Conservation (phyloP, 2,329 filamentous ascomycete species). For the Aureobasidium pullulans region DNA sequence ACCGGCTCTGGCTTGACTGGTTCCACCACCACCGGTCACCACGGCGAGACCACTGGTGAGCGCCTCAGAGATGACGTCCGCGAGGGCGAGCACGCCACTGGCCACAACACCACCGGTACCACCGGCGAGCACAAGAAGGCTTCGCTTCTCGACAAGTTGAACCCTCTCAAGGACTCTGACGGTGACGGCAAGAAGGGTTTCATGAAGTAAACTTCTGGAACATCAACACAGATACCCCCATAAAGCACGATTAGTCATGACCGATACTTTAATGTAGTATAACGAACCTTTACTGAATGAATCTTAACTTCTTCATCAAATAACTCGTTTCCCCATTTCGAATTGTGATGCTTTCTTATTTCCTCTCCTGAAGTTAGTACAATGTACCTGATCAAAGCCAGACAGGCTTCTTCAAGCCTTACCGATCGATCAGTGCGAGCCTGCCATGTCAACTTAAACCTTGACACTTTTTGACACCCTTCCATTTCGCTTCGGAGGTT, state of each 20-base stretch:
- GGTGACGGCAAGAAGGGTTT: constrained; percentile 50
- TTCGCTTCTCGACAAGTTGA: constrained; percentile 45
- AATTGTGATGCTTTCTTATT: too few relatives aligned
- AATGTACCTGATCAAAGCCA: too few relatives aligned
- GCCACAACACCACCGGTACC: constrained; percentile 9
- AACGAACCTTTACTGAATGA: constrained; percentile 10
- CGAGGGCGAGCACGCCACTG: background rate
- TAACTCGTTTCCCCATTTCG: background rate
- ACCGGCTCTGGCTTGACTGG: background rate
- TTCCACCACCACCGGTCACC: background rate
- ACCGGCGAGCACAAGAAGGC: constrained; percentile 34
- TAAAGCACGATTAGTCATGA: background rate
- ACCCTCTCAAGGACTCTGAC: constrained; percentile 47
- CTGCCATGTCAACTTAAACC: too few relatives aligned
- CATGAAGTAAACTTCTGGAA: constrained; percentile 36
- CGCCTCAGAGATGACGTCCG: background rate
- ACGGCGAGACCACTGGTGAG: background rate
- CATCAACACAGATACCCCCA: background rate
- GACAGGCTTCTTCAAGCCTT: too few relatives aligned
- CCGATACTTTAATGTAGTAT: constrained; percentile 8
- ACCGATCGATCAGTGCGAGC: too few relatives aligned
- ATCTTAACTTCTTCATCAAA: background rate
- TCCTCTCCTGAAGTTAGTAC: too few relatives aligned
- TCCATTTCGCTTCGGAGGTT: background rate
- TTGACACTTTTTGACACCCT: background rate